These are phyloP conservation scores for Coleophoma eucalyptorum DNA, from an alignment of 2,329 filamentous ascomycete genomes.

Conservation along the genomic window DNA sequence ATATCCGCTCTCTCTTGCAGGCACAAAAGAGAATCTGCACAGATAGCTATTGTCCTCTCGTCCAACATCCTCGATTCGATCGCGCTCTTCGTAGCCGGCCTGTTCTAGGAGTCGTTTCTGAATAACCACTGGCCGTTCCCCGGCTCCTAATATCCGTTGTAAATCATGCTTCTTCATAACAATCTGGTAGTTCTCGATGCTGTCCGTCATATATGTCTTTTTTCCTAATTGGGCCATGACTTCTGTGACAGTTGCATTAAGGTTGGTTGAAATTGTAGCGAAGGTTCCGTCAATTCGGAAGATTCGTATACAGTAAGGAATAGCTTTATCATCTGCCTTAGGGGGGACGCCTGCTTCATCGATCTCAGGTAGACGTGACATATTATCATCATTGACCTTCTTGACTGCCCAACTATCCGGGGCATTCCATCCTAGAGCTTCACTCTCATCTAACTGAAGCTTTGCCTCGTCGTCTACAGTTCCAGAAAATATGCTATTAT, in stretches of 20 bases:
- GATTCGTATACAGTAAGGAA: constrained; percentile 87
- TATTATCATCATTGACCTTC: constrained; percentile 62
- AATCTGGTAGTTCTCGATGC: constrained; percentile 91
- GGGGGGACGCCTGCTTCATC: constrained; percentile 67
- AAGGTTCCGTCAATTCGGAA: constrained; percentile 94
- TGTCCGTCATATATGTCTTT: constrained; percentile 89
- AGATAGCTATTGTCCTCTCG: constrained; percentile 97
- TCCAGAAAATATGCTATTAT: constrained; percentile 43
- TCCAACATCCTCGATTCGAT: constrained; percentile 88
- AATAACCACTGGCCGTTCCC: constrained; percentile 82
- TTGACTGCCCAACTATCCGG: constrained; percentile 97
- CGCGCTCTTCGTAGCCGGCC: constrained; percentile 82
- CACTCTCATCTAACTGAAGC: constrained; percentile 19
- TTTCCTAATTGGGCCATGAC: constrained; percentile 88
- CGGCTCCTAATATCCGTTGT: constrained; percentile 71
- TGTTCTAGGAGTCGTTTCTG: constrained; percentile 90
- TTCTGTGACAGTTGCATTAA: constrained; percentile 82
- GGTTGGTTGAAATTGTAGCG: constrained; percentile 78
- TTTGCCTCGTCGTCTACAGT: constrained; percentile 38
- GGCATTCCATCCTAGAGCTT: constrained; percentile 73
- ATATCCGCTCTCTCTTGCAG: constrained; percentile 80
- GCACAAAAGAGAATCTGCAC: constrained; percentile 92
- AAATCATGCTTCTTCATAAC: constrained; percentile 91
- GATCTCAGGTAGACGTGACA: constrained; percentile 51
- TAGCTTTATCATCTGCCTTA: constrained; percentile 68